A percentile compares a stretch with the other conserved stretches of the same genome.
Evolutionary conservation across 176 grass and related monocot species (phyloP).

Genomic region (Saccharum officinarum): DNA sequence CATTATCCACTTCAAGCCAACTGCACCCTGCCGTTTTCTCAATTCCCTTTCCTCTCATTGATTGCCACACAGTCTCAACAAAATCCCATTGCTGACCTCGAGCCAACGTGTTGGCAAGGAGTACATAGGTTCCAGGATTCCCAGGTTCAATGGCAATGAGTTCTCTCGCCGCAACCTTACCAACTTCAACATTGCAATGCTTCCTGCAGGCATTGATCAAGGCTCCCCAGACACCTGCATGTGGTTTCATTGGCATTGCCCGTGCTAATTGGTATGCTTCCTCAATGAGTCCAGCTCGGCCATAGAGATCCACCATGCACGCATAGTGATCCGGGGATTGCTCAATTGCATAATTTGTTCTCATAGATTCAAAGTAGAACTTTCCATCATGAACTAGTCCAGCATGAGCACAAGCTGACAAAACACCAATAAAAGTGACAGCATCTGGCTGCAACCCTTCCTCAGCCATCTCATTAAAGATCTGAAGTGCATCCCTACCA

Average conservation of each 20-base stretch:
- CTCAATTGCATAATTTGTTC: conserved; percentile 38
- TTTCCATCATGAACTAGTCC: conserved; percentile 47
- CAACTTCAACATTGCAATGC: conserved; percentile 43
- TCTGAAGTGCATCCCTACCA: conserved; percentile 43
- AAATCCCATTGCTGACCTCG: conserved; percentile 45
- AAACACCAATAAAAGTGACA: conserved; percentile 55
- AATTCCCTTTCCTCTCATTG: conserved; percentile 49
- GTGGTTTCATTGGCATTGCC: conserved; percentile 53
- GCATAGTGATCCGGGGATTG: conserved; percentile 59
- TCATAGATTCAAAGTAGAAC: conserved; percentile 55
- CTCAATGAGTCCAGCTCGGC: conserved; percentile 59
- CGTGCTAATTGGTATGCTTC: conserved; percentile 44
- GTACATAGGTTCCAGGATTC: conserved; percentile 69
- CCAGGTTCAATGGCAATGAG: conserved; percentile 50
- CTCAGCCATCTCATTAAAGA: conserved; percentile 44
- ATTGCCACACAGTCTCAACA: conserved; percentile 38
- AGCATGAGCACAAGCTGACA: conserved; percentile 63
- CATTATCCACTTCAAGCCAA: conserved; percentile 54
- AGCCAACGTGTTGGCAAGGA: conserved; percentile 65
- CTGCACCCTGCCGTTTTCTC: conserved; percentile 56
- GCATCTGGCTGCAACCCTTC: conserved; percentile 52
- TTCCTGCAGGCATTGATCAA: conserved; percentile 73
- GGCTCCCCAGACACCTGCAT: conserved; percentile 77
- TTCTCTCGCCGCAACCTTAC: conserved; percentile 47
- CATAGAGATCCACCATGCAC: conserved; percentile 72